A percentile compares a stretch with the other conserved stretches of the same genome.
phyloP scores from a whole-genome alignment of 31 red algal genomes.

The Bonnemaisonia californica region DNA sequence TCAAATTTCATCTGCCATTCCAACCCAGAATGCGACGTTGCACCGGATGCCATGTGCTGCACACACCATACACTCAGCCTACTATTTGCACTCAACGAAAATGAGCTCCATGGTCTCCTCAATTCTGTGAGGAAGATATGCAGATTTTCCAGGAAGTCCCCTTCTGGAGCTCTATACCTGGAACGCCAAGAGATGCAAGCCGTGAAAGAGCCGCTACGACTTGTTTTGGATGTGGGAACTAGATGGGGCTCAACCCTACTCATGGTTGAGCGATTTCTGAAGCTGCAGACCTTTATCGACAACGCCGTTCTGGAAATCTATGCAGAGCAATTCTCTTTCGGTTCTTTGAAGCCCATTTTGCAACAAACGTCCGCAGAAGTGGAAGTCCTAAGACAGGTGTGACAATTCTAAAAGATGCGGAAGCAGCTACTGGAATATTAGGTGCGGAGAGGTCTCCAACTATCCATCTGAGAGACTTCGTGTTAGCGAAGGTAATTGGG shows the following conservation, averaged over 20 bases:
- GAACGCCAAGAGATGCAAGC: slow-evolving; percentile 5
- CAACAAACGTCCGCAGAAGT: slow-evolving; percentile 13
- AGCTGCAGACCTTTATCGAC: slow-evolving; percentile 7
- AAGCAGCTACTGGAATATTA: slow-evolving; percentile 14
- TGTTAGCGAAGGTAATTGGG: slow-evolving; percentile 17
- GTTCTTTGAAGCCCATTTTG: slow-evolving; percentile 20
- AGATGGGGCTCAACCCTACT: too few species aligned
- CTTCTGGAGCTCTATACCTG: slow-evolving; percentile 23
- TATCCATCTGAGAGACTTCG: slow-evolving; percentile 21
- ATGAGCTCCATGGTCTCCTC: slow-evolving; percentile 10
- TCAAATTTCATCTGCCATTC: slow-evolving; percentile 16
- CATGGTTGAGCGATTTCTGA: slow-evolving; percentile 28
- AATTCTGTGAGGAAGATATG: slow-evolving; percentile 21
- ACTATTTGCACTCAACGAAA: slow-evolving; percentile 14
- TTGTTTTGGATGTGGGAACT: slow-evolving; percentile 13
- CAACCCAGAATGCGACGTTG: slow-evolving; percentile 24
- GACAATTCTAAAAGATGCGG: slow-evolving; percentile 24
- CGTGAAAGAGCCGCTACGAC: slow-evolving; percentile 29
- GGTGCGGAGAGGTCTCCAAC: slow-evolving; percentile 7
- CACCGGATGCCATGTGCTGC: slow-evolving; percentile 18
- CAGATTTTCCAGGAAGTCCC: slow-evolving; percentile 23
- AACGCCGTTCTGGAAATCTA: slow-evolving; percentile 16
- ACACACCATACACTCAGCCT: slow-evolving; percentile 16
- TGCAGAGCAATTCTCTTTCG: slow-evolving; percentile 12
- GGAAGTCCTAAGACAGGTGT: slow-evolving; percentile 13